A percentile compares a stretch with the other conserved stretches of the same genome.
phyloP scores from a whole-genome alignment of 2,329 filamentous ascomycete species.

The Venturia effusa region DNA sequence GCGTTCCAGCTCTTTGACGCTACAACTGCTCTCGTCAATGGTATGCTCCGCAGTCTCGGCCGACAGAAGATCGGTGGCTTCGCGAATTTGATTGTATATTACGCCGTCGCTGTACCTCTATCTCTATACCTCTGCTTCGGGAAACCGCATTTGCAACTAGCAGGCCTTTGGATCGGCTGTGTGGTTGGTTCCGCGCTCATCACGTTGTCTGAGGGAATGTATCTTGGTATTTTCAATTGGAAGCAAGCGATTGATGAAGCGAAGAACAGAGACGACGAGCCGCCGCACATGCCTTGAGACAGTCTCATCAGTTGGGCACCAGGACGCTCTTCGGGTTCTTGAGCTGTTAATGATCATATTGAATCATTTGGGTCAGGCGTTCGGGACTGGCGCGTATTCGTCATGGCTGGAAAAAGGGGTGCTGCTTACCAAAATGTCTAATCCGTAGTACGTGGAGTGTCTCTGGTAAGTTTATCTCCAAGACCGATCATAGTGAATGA shows the following conservation, averaged over 20 bases:
- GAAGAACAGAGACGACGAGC: constrained; percentile 18
- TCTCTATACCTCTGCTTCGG: constrained; percentile 26
- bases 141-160: constrained; percentile 23
- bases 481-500: too few species aligned
- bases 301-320: not conserved
- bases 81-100: constrained; percentile 28
- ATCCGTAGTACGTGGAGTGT: too few species aligned
- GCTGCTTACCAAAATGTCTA: not conserved
- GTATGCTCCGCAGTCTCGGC: constrained; percentile 26
- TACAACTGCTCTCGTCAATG: constrained; percentile 26
- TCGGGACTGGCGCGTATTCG: not conserved
- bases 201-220: constrained; percentile 23
- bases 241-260: constrained; percentile 22
- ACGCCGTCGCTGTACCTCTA: constrained; percentile 27
- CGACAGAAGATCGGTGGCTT: constrained; percentile 29
- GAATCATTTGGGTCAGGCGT: not conserved
- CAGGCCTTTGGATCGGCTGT: constrained; percentile 28
- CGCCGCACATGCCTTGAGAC: not conserved
- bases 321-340: not conserved
- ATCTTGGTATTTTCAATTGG: constrained; percentile 23
- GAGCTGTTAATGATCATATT: not conserved
- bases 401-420: not conserved
- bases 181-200: constrained; percentile 24
- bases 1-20: constrained; percentile 29
- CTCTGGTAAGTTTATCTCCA: too few species aligned